phyloP scores from a whole-genome alignment of 768 basidiomycete genomes.

The Sarcodon aspratus region DNA sequence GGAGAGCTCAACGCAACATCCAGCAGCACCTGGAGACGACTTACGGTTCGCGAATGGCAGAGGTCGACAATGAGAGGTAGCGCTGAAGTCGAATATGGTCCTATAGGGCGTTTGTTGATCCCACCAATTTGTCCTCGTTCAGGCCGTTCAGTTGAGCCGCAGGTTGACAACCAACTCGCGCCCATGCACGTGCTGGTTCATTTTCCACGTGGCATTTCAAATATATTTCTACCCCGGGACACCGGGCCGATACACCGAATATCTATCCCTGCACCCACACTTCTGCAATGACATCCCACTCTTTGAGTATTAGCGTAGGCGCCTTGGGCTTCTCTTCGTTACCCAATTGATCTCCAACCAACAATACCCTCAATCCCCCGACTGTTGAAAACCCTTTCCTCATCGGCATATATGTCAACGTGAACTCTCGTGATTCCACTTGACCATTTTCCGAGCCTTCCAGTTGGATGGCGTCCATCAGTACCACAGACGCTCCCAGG shows the following conservation, averaged over 20 bases:
- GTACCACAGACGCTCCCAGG: conserved; percentile 16
- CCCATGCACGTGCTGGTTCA: background rate
- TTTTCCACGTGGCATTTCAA: conserved; percentile 12
- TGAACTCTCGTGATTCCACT: conserved; percentile 43
- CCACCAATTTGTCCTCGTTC: background rate
- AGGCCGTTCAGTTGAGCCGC: conserved; percentile 1
- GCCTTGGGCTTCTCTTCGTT: conserved; percentile 25
- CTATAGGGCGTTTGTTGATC: too few species aligned
- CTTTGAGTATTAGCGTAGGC: conserved; percentile 37
- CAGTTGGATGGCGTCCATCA: conserved; percentile 15
- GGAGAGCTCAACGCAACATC: too few species aligned
- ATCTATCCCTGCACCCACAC: conserved; percentile 38
- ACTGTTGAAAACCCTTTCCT: conserved; percentile 47
- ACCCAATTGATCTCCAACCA: conserved; percentile 43
- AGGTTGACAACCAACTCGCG: background rate
- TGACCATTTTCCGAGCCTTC: conserved; percentile 2
- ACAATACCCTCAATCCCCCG: conserved; percentile 63
- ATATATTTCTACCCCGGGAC: too few species aligned
- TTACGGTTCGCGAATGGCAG: too few species aligned
- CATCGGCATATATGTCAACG: conserved; percentile 49
- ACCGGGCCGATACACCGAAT: too few species aligned
- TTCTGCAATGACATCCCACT: conserved; percentile 65
- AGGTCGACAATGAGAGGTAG: too few species aligned
- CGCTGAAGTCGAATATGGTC: too few species aligned
- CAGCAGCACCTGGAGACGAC: too few species aligned